Evolutionary conservation across 345 rosid genomes (phyloP).

Genomic region (Hibiscus tridactylites): DNA sequence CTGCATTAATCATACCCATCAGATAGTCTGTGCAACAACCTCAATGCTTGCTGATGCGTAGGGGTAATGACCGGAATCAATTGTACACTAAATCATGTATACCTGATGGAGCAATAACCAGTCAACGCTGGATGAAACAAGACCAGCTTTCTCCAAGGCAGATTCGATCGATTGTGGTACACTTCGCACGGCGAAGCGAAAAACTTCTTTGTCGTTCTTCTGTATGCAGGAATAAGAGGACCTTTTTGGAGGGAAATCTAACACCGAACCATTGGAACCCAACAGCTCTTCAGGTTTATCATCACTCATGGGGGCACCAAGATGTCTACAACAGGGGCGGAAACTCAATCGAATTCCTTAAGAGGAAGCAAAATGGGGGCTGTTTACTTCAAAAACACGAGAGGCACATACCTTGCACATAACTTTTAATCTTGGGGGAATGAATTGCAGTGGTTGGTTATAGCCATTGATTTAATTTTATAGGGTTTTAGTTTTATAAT

Average conservation of each 20-base stretch:
- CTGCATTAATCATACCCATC: constrained; percentile 31
- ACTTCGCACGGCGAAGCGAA: constrained; percentile 75
- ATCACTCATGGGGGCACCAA: constrained; percentile 44
- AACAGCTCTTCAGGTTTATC: constrained; percentile 31
- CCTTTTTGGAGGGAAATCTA: constrained; percentile 55
- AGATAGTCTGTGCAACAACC: no score
- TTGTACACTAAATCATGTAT: constrained; percentile 7
- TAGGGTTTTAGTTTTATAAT: no score
- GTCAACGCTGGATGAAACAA: constrained; percentile 53
- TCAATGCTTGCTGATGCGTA: no score
- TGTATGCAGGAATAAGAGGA: constrained; percentile 64
- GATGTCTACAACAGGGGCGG: constrained; percentile 46
- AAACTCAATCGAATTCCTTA: constrained; percentile 2
- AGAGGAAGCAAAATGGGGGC: background rate
- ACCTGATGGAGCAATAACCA: constrained; percentile 99
- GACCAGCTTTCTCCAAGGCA: constrained; percentile 79
- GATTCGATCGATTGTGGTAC: constrained; percentile 81
- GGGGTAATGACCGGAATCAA: no score
- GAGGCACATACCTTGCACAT: constrained; percentile 48
- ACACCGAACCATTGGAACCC: constrained; percentile 58
- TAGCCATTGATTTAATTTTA: no score
- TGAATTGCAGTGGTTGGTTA: no score
- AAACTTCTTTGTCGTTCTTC: constrained; percentile 96
- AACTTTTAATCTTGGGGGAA: no score
- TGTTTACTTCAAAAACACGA: background rate